Base-by-base conservation (phyloP, 1,284 basidiomycete genomes). In the Ceratobasidium papillatum region DNA sequence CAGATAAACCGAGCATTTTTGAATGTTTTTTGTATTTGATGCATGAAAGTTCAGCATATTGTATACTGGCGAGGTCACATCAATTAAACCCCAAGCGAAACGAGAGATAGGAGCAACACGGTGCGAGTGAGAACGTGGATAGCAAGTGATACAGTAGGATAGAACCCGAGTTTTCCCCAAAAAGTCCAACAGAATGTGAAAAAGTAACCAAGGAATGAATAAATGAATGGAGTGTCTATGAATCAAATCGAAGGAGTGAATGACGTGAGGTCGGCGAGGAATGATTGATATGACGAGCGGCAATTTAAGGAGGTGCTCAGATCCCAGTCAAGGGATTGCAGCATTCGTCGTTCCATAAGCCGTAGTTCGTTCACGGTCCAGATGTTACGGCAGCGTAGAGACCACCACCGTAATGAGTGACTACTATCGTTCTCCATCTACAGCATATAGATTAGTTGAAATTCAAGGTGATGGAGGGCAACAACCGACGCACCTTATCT, bases 291-390 rank as follows among this genome's bases (percentile, higher is more conserved):
- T 7, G 68, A 71, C 9, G 68, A 71, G 32, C 43, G 41, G 54
- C 68, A 71, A 22, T 71, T 71, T 25, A 71, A 36, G 30, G 68
- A 71, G 17, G 68, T 71, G 68, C 68, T 71, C 22, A 71, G 56
- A 54, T 71, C 49, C 68, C 68, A 71, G 56, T 71, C 68, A 9
- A 71, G 68, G 43, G 68, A 30, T n/a, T 71, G 54, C 36, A 71
- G 45, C 68, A 71, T 71, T 27, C 54, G 68, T 41, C 54, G 14
- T n/a, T 71, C 68, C 68, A 71, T 71, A 14, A 19, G 19, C 34
- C 43, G 25, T 47, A 71, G 34, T 27, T 71, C 68, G 43, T 30
- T 36, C 36, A 71, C 22, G 11, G 41, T 43, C 68, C 68, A 71
- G 9, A 43, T 54, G 2, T 54, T 32, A 25, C 38, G 14, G 27